A percentile compares a stretch with the other conserved stretches of the same genome.
These are phyloP conservation scores for Plenodomus tracheiphilus DNA, from an alignment of 2,329 filamentous ascomycete genomes.

Conservation along the genomic window DNA sequence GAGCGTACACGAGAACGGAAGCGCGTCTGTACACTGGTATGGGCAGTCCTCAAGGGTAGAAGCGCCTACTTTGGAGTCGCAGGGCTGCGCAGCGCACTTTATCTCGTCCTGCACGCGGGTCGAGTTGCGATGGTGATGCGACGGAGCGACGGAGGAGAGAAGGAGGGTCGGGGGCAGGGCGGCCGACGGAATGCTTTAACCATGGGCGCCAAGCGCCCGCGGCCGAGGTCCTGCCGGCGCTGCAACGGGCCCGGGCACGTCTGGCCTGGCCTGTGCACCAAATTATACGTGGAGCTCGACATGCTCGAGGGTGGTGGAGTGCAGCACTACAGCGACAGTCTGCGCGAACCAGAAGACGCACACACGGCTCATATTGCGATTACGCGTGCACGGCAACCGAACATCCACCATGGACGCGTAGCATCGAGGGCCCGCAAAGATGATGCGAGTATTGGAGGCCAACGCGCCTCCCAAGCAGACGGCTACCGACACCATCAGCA, in stretches of 20 bases:
- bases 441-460: slow-evolving; percentile 63
- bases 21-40: background rate
- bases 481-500: slow-evolving; percentile 89
- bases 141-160: background rate
- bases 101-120: background rate
- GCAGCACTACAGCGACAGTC: too few species aligned
- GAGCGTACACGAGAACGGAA: background rate
- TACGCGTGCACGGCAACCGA: background rate
- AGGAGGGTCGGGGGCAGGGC: background rate
- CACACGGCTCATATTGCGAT: background rate
- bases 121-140: background rate
- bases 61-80: background rate
- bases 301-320: background rate
- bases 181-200: too few species aligned
- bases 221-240: slow-evolving; percentile 21
- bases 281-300: slow-evolving; percentile 25
- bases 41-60: slow-evolving; percentile 3
- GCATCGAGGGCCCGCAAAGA: slow-evolving; percentile 26
- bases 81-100: background rate
- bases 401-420: slow-evolving; percentile 24
- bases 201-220: slow-evolving; percentile 21
- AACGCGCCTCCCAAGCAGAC: slow-evolving; percentile 93
- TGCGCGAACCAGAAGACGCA: too few species aligned
- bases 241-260: slow-evolving; percentile 5
- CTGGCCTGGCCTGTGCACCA: slow-evolving; percentile 22